A percentile compares a stretch with the other conserved stretches of the same genome.
These are phyloP conservation scores for Phaffia tasmanica DNA, from an alignment of 768 basidiomycete species.

Conservation along the genomic window DNA sequence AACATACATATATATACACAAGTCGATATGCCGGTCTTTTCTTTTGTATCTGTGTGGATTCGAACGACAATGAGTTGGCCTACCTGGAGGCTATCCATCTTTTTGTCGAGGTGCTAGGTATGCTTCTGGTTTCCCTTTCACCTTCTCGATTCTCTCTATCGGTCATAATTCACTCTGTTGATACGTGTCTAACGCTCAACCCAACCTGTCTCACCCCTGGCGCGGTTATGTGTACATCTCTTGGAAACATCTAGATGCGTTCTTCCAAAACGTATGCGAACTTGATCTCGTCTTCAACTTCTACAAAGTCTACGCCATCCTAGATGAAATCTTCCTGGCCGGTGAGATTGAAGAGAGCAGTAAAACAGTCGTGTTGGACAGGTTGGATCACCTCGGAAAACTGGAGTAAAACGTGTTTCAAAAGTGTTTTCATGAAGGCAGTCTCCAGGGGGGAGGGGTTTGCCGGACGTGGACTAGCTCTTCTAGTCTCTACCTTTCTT, in stretches of 20 bases:
- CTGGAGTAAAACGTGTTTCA: conserved; percentile 51
- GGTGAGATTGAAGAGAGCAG: conserved; percentile 98
- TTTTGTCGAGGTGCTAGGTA: conserved; percentile 94
- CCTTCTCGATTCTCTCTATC: neutral
- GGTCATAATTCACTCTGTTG: conserved; percentile 3
- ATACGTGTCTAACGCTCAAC: neutral
- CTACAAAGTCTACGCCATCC: conserved; percentile 96
- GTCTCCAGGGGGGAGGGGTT: no score
- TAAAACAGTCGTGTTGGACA: conserved; percentile 83
- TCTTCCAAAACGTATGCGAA: conserved; percentile 98
- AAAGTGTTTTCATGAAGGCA: neutral
- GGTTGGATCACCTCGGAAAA: conserved; percentile 86
- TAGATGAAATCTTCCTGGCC: conserved; percentile 96
- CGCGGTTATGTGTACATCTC: neutral
- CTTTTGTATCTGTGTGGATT: conserved; percentile 95
- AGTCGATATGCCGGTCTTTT: conserved; percentile 86
- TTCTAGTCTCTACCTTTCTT: no score
- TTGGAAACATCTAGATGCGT: conserved; percentile 56
- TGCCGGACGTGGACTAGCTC: no score
- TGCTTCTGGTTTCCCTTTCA: conserved; percentile 31
- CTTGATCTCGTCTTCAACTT: conserved; percentile 98
- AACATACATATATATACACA: neutral
- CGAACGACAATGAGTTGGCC: conserved; percentile 94
- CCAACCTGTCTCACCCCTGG: conserved; percentile 15
- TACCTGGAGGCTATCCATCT: conserved; percentile 96